Evolutionary conservation across 2,329 filamentous ascomycete genomes (phyloP).

Genomic region (Coniella vitis): DNA sequence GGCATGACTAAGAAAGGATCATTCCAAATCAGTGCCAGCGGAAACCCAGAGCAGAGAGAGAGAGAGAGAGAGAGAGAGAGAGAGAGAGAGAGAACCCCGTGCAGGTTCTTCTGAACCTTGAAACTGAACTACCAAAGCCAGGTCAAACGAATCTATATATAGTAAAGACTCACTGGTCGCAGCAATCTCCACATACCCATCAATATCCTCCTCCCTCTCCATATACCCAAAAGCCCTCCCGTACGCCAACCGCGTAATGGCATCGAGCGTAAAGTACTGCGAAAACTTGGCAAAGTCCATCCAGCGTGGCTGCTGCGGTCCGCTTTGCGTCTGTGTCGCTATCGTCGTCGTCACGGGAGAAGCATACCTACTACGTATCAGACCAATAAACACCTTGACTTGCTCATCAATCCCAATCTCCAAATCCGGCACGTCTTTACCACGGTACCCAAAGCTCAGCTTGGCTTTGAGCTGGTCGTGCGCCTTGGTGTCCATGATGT

Average conservation of each 20-base stretch:
- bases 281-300: slow-evolving; percentile 37
- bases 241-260: slow-evolving; percentile 40
- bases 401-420: slow-evolving; percentile 22
- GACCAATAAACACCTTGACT: slow-evolving; percentile 5
- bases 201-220: slow-evolving; percentile 32
- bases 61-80: no score
- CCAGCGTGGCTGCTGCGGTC: slow-evolving; percentile 26
- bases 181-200: slow-evolving; percentile 36
- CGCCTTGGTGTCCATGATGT: slow-evolving; percentile 27
- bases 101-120: slow-evolving; percentile 30
- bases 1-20: no score
- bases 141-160: no score
- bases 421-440: slow-evolving; percentile 22
- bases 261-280: slow-evolving; percentile 42
- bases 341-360: neutral
- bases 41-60: no score
- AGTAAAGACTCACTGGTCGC: no score
- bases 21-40: no score
- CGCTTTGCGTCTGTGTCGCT: no score
- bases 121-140: no score
- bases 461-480: slow-evolving; percentile 25
- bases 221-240: slow-evolving; percentile 39
- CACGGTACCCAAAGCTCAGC: slow-evolving; percentile 21
- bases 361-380: slow-evolving; percentile 1
- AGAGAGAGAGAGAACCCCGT: no score